phyloP scores from a whole-genome alignment of 2,329 filamentous ascomycete species.

The Botrytis squamosa region DNA sequence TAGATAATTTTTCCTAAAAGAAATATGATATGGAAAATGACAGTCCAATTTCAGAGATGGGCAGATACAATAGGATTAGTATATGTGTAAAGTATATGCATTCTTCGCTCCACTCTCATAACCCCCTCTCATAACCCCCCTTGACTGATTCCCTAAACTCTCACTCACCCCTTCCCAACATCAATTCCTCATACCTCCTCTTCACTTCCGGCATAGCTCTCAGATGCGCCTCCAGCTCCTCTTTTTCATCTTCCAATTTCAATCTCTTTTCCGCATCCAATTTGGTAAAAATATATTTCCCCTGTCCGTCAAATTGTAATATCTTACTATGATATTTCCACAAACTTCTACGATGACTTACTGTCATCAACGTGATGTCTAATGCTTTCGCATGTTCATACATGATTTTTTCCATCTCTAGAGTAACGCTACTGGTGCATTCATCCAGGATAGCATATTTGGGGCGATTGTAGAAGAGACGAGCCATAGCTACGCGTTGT shows the following conservation, averaged over 20 bases:
- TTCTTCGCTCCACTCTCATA: not conserved
- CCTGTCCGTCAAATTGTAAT: slow-evolving; percentile 94
- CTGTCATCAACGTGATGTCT: slow-evolving; percentile 95
- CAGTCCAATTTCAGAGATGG: not conserved
- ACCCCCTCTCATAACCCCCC: not conserved
- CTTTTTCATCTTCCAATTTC: slow-evolving; percentile 90
- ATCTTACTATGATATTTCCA: slow-evolving; percentile 98
- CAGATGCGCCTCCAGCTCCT: slow-evolving; percentile 84
- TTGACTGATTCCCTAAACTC: not conserved
- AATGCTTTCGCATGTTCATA: slow-evolving; percentile 92
- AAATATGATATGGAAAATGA: not conserved
- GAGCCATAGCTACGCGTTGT: slow-evolving; percentile 94
- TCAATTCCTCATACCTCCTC: slow-evolving; percentile 79
- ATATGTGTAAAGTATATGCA: not conserved
- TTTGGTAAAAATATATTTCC: slow-evolving; percentile 82
- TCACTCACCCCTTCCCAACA: slow-evolving; percentile 30
- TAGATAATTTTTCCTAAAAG: not conserved
- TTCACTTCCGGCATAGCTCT: slow-evolving; percentile 86
- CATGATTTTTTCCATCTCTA: slow-evolving; percentile 94
- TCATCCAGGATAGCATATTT: slow-evolving; percentile 96
- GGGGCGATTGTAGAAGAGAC: slow-evolving; percentile 89
- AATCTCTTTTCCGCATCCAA: slow-evolving; percentile 85
- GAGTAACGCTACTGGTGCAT: slow-evolving; percentile 91
- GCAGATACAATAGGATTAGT: not conserved
- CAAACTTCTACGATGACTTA: slow-evolving; percentile 83